Evolutionary conservation across 306 rosid species (phyloP), one percentile per base, ranked within the genome.

Genomic region (Alnus rubra): DNA sequence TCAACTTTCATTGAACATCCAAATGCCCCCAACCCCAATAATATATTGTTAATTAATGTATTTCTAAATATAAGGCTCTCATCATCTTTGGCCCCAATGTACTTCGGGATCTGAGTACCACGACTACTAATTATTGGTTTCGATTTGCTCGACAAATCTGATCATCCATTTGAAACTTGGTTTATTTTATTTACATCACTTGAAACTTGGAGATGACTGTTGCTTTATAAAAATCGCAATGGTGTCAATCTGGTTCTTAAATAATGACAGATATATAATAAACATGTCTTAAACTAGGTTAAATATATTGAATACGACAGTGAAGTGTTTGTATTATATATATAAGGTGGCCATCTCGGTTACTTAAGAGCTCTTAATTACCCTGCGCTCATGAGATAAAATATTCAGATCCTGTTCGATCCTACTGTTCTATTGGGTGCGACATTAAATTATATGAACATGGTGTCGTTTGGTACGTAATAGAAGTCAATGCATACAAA

Each of bases 101-200:
- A 76, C 75, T 62, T 87, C 23, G 84, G 87, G 87, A 85, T 88
- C 82, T 78, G 79, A 82, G 74, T 39, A 35, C 18, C 79, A 75
- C 53, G 63, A 73, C 73, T 73, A 30, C 18, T 73, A 69, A 80
- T 80, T 75, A 65, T 73, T 54, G 78, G 79, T 23, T 50, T 80
- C 56, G 70, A 50, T 76, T 65, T 7, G 31, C 74, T 55, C 67
- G 50, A 62, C 85, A 73, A 76, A 79, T 76, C 78, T 83, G 28
- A 23, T 23, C 87, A 68, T 85, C 84, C 84, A 77, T 83, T 74
- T 74, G 51, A 74, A 71, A 74, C 48, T 35, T 11, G 18, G 6
- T 28, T 69, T 10, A 45, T 9, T 83, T 4, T 56, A 58, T 9
- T 55, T 47, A 54, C 3, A 16, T 37, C 30, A 74, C 23, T 60